These are phyloP conservation scores for Aspergillus awamori DNA, from an alignment of 2,329 filamentous ascomycete species.

Conservation along the genomic window DNA sequence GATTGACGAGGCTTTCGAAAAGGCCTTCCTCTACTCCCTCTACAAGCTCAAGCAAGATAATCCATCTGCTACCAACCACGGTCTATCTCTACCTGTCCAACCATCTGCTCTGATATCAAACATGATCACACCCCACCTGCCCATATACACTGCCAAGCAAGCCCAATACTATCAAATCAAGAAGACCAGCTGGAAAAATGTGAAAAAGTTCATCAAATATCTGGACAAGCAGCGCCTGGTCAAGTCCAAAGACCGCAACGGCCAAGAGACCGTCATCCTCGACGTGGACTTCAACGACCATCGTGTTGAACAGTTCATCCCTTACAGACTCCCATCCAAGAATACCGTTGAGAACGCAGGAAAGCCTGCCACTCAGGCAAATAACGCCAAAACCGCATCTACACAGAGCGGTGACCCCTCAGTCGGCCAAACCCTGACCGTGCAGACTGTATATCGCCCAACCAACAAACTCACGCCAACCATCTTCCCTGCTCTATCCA, in stretches of 20 bases:
- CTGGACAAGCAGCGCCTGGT: slow-evolving; percentile 66
- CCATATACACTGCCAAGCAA: slow-evolving; percentile 59
- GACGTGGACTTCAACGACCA: slow-evolving; percentile 66
- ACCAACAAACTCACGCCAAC: slow-evolving; percentile 61
- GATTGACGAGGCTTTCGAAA: slow-evolving; percentile 66
- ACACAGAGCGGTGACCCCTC: slow-evolving; percentile 44
- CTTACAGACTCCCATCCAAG: slow-evolving; percentile 65
- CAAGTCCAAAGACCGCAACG: slow-evolving; percentile 66
- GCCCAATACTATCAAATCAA: slow-evolving; percentile 66
- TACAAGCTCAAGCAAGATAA: slow-evolving; percentile 62
- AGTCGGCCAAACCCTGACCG: slow-evolving; percentile 46
- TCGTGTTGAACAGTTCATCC: slow-evolving; percentile 58
- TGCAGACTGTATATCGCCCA: slow-evolving; percentile 59
- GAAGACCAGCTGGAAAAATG: slow-evolving; percentile 71
- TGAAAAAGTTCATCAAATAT: slow-evolving; percentile 70
- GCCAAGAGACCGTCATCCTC: slow-evolving; percentile 64
- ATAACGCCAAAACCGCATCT: slow-evolving; percentile 28
- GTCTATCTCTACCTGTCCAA: slow-evolving; percentile 64
- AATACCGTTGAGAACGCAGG: slow-evolving; percentile 50
- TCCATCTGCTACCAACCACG: slow-evolving; percentile 54
- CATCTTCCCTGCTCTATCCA: slow-evolving; percentile 51
- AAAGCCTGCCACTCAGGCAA: slow-evolving; percentile 31
- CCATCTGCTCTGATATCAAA: slow-evolving; percentile 66
- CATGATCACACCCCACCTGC: slow-evolving; percentile 68
- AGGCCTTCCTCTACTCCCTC: slow-evolving; percentile 66